These are phyloP conservation scores for Daedalea quercina DNA, from an alignment of 768 basidiomycete species.

Conservation along the genomic window DNA sequence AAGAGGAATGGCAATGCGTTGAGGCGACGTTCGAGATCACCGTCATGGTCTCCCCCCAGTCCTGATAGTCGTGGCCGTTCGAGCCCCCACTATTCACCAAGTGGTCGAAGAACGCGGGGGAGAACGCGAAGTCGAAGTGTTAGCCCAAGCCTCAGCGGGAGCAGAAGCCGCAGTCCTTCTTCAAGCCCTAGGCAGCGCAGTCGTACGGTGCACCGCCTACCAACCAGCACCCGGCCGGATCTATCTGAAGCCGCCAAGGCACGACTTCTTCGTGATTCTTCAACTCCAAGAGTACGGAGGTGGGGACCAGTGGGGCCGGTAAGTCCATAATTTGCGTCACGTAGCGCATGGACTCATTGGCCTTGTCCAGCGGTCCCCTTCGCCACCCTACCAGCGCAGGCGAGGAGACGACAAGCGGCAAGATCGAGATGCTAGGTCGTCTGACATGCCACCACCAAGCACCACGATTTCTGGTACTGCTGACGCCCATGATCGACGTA, in stretches of 20 bases:
- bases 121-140: slow-evolving; percentile 25
- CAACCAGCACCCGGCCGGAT: slow-evolving; percentile 20
- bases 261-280: neutral
- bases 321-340: neutral
- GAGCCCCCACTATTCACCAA: slow-evolving; percentile 16
- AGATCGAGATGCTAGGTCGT: neutral
- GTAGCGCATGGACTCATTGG: neutral
- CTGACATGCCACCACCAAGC: neutral
- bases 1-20: slow-evolving; percentile 29
- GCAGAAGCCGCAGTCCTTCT: slow-evolving; percentile 39
- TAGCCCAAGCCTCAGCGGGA: slow-evolving; percentile 46
- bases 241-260: neutral
- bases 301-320: neutral
- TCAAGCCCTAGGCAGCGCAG: slow-evolving; percentile 45
- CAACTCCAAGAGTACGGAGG: neutral
- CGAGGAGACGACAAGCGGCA: neutral
- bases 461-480: neutral
- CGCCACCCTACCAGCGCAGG: slow-evolving; percentile 5
- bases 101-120: neutral
- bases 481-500: neutral
- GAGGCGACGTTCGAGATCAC: slow-evolving; percentile 22
- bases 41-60: slow-evolving; percentile 20
- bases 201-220: slow-evolving; percentile 59
- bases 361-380: slow-evolving; percentile 5
- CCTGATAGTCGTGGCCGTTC: slow-evolving; percentile 17